Evolutionary conservation across 352 stramenopile genomes (phyloP).

Genomic region (Phytophthora hybrid): DNA sequence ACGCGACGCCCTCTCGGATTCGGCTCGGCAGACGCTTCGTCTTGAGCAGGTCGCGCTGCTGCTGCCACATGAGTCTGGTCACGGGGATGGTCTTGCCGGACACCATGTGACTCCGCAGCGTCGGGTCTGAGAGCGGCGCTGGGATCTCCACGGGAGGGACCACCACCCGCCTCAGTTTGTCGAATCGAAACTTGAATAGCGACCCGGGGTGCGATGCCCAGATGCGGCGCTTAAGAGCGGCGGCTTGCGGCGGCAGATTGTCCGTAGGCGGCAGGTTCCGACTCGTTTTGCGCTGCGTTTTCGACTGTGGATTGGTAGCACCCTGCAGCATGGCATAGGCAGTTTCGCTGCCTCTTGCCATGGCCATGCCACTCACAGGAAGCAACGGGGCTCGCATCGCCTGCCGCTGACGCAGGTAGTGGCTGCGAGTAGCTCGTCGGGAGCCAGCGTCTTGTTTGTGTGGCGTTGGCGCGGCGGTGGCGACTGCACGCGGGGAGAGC

Average conservation of each 20-base stretch:
- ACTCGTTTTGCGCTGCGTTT: slow-evolving; percentile 5
- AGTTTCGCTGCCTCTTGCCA: slow-evolving; percentile 16
- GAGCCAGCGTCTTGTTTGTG: slow-evolving; percentile 17
- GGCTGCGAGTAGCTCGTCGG: not conserved
- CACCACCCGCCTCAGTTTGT: slow-evolving; percentile 32
- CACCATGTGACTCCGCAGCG: slow-evolving; percentile 14
- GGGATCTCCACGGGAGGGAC: slow-evolving; percentile 34
- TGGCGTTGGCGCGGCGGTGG: slow-evolving; percentile 4
- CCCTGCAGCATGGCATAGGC: slow-evolving; percentile 13
- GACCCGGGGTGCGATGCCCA: slow-evolving; percentile 28
- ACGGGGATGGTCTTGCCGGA: slow-evolving; percentile 28
- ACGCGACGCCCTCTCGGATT: slow-evolving; percentile 27
- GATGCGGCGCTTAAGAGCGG: slow-evolving; percentile 30
- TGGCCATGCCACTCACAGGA: slow-evolving; percentile 24
- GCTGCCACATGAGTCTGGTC: slow-evolving; percentile 34
- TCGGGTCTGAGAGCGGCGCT: slow-evolving; percentile 24
- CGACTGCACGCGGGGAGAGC: slow-evolving; percentile 17
- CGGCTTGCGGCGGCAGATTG: slow-evolving; percentile 24
- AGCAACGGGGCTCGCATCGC: slow-evolving; percentile 16
- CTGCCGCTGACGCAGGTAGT: slow-evolving; percentile 10
- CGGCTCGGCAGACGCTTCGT: slow-evolving; percentile 24
- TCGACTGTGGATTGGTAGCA: not conserved
- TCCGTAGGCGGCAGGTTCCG: slow-evolving; percentile 21
- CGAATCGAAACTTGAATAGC: slow-evolving; percentile 31
- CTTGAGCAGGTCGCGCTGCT: slow-evolving; percentile 30